Evolutionary conservation across 345 rosid genomes (phyloP), one percentile per base, ranked within the genome.

Genomic region (Aethionema arabicum): DNA sequence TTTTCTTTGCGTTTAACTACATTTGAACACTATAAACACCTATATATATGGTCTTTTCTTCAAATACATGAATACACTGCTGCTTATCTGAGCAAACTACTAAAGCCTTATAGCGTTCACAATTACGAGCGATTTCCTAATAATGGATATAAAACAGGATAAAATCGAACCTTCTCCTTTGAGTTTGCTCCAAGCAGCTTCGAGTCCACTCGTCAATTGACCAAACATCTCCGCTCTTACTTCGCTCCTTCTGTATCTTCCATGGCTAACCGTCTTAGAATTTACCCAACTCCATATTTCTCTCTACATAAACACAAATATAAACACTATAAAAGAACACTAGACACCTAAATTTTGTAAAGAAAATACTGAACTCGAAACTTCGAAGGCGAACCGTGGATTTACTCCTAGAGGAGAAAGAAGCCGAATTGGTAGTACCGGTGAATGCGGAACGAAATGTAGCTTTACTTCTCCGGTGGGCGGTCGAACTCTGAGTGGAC

Each of bases 161-260:
- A 43, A 69, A 32, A 0, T 29, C 41, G 41, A 72, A 93, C 97
- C 99, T 87, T 77, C 91, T 62, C 97, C 99, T 83, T 82, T 93
- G 69, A 93, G 97, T 81, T 85, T 93, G 78, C 63, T 87, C 99
- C 99, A 93, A 74, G 99, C 96, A 42, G 97, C 66, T 52, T 93
- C 99, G 9, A 93, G 99, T n/a, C 97, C 95, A 52, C 84, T 77
- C 0, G 91, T 90, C 61, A 93, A 69, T 77, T 87, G 99, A 13
- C 91, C 97, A 75, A 93, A 90, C 97, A 93, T 93, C 74, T 93
- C 99, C 0, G 97, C 96, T 67, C 79, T 80, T 31, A 93, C 85
- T 55, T 78, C 72, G 14, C 78, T 55, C 13, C 66, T 77, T 73
- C 50, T 72, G 40, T 68, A 76, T 63, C 87, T 80, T 79, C 65